phyloP scores from a whole-genome alignment of 106 monocot species.

The Allium fistulosum region DNA sequence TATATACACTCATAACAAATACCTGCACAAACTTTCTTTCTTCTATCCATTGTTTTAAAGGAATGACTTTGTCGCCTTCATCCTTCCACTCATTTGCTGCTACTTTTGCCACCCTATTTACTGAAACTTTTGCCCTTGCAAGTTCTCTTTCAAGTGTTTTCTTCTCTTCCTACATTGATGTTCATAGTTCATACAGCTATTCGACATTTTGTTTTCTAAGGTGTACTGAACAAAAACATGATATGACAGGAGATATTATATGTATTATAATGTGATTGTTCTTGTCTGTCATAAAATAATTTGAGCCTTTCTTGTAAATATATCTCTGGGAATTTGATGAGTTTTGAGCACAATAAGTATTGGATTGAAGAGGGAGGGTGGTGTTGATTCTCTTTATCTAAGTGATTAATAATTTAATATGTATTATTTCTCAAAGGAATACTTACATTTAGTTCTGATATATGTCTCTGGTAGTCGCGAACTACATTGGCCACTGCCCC shows the following conservation, averaged over 20 bases:
- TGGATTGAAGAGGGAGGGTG: too few relatives aligned
- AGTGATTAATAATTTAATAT: too few relatives aligned
- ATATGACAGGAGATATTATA: too few relatives aligned
- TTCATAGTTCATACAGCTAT: too few relatives aligned
- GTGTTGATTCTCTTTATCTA: too few relatives aligned
- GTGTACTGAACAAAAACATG: too few relatives aligned
- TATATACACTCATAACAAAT: neutral
- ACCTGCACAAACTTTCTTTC: constrained; percentile 63
- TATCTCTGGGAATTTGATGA: too few relatives aligned
- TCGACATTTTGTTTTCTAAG: too few relatives aligned
- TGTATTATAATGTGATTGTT: too few relatives aligned
- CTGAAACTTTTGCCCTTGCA: constrained; percentile 46
- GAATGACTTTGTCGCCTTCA: constrained; percentile 43
- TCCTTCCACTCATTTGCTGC: constrained; percentile 65
- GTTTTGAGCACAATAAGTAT: too few relatives aligned
- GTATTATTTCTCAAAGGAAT: neutral
- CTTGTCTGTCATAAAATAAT: too few relatives aligned
- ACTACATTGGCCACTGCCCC: constrained; percentile 47
- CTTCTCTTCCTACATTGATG: constrained; percentile 40
- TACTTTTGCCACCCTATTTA: constrained; percentile 44
- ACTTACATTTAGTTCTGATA: constrained; percentile 50
- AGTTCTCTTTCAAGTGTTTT: constrained; percentile 63
- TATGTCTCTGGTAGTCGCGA: constrained; percentile 46
- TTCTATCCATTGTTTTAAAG: constrained; percentile 70
- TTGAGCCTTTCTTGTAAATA: too few relatives aligned